Evolutionary conservation across 129 eudicot genomes (phyloP).

Genomic region (Silybum marianum): DNA sequence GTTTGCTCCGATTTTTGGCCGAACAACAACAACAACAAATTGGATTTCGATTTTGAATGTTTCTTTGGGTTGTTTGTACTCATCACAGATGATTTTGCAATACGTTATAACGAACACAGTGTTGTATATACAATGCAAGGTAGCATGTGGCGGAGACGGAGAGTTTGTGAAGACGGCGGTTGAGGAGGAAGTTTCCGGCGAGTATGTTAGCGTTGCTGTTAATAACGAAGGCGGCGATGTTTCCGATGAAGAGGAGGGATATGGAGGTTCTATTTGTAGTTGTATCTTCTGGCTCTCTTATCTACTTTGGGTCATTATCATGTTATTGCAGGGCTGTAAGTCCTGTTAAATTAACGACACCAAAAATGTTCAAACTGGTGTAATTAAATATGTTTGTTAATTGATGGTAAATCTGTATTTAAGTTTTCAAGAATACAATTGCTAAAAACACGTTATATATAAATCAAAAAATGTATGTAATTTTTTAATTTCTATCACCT

Average conservation of each 20-base stretch:
- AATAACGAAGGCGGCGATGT: slow-evolving; percentile 57
- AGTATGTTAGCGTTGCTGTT: slow-evolving; percentile 58
- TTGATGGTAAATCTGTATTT: too few species aligned
- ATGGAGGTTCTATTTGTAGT: neutral
- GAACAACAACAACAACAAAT: slow-evolving; percentile 14
- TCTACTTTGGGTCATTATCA: neutral
- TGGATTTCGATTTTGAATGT: slow-evolving; percentile 38
- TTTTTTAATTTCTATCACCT: too few species aligned
- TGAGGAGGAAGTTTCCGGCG: slow-evolving; percentile 54
- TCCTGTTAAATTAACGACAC: neutral
- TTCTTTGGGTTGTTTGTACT: slow-evolving; percentile 26
- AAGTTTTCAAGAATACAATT: too few species aligned
- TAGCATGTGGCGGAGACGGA: slow-evolving; percentile 50
- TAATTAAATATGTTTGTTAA: too few species aligned
- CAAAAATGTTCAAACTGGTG: neutral
- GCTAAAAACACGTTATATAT: too few species aligned
- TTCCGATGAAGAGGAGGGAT: slow-evolving; percentile 28
- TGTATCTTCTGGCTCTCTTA: neutral
- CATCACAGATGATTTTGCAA: slow-evolving; percentile 13
- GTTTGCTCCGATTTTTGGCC: neutral
- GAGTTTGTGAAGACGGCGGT: slow-evolving; percentile 46
- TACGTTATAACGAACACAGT: slow-evolving; percentile 53
- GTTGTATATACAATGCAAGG: slow-evolving; percentile 74
- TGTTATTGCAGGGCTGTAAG: neutral
- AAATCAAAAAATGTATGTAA: too few species aligned